Percentiles rank a stretch among this genome's conserved stretches.
phyloP scores from a whole-genome alignment of 305 asterid species.

The Striga hermonthica region DNA sequence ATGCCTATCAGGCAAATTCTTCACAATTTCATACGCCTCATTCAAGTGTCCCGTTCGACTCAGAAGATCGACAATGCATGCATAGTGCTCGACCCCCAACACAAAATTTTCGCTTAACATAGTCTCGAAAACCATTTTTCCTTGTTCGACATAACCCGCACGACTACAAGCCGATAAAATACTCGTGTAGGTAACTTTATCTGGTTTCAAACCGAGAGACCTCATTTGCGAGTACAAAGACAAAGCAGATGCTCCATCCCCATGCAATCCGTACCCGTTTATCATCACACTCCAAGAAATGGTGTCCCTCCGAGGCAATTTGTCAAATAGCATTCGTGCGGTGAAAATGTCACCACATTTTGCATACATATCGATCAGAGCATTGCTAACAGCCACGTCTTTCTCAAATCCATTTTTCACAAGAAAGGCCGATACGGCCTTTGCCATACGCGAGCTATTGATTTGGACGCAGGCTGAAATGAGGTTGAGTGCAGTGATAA shows the following conservation, averaged over 20 bases:
- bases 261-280: slow-evolving; percentile 54
- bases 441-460: slow-evolving; percentile 37
- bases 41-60: slow-evolving; percentile 52
- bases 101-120: slow-evolving; percentile 43
- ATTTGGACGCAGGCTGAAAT: slow-evolving; percentile 48
- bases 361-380: slow-evolving; percentile 50
- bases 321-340: slow-evolving; percentile 45
- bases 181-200: slow-evolving; percentile 45
- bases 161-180: slow-evolving; percentile 61
- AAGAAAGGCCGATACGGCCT: slow-evolving; percentile 42
- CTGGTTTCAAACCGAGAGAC: slow-evolving; percentile 41
- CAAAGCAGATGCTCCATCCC: slow-evolving; percentile 46
- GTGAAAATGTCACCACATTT: slow-evolving; percentile 49
- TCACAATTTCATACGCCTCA: slow-evolving; percentile 48
- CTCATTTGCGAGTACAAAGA: slow-evolving; percentile 50
- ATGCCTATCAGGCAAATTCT: slow-evolving; percentile 26
- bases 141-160: slow-evolving; percentile 50
- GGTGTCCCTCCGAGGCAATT: slow-evolving; percentile 40
- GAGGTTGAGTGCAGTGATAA: slow-evolving; percentile 44
- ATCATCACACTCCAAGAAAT: slow-evolving; percentile 58
- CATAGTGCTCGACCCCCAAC: slow-evolving; percentile 51
- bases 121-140: slow-evolving; percentile 38
- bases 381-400: slow-evolving; percentile 42
- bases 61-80: slow-evolving; percentile 58
- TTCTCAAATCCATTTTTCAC: slow-evolving; percentile 43